These are phyloP conservation scores for Linderniella brevidens DNA, from an alignment of 257 asterid species.

Conservation along the genomic window DNA sequence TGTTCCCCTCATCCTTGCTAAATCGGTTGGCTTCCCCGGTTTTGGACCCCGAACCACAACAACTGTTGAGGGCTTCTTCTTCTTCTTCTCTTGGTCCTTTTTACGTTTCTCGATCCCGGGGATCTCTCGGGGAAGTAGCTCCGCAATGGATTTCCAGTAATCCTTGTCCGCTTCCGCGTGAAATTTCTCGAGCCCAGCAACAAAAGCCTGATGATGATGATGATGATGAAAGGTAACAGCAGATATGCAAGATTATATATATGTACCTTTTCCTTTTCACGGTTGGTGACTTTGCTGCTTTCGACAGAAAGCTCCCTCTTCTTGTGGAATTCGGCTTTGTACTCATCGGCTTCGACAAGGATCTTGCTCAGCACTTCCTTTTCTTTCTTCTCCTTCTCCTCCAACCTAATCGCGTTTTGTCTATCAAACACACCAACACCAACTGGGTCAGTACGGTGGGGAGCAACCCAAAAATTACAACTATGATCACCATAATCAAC, in stretches of 20 bases:
- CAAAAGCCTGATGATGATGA: constrained; percentile 20
- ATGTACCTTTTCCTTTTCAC: constrained; percentile 77
- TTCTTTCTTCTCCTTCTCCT: constrained; percentile 69
- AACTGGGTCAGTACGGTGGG: too few species aligned
- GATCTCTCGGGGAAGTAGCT: constrained; percentile 69
- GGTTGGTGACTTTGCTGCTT: constrained; percentile 35
- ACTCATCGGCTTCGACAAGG: constrained; percentile 50
- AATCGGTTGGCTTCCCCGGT: constrained; percentile 72
- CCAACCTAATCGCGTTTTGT: constrained; percentile 44
- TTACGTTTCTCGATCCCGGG: constrained; percentile 36
- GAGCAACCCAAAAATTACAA: too few species aligned
- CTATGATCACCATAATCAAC: too few species aligned
- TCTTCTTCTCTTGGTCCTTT: constrained; percentile 45
- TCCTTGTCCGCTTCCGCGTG: constrained; percentile 68
- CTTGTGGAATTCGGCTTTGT: constrained; percentile 48
- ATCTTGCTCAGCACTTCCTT: constrained; percentile 44
- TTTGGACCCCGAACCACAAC: constrained; percentile 62
- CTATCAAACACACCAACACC: constrained; percentile 18
- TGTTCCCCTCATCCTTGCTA: constrained; percentile 60
- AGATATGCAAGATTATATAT: background rate
- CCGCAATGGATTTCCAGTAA: constrained; percentile 81
- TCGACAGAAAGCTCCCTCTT: constrained; percentile 37
- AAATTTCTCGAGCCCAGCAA: constrained; percentile 50
- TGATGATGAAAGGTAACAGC: too few species aligned
- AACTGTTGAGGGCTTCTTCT: constrained; percentile 40